These are phyloP conservation scores for Funneliformis mosseae DNA, from an alignment of 192 early-diverging fungal genomes.

Conservation along the genomic window DNA sequence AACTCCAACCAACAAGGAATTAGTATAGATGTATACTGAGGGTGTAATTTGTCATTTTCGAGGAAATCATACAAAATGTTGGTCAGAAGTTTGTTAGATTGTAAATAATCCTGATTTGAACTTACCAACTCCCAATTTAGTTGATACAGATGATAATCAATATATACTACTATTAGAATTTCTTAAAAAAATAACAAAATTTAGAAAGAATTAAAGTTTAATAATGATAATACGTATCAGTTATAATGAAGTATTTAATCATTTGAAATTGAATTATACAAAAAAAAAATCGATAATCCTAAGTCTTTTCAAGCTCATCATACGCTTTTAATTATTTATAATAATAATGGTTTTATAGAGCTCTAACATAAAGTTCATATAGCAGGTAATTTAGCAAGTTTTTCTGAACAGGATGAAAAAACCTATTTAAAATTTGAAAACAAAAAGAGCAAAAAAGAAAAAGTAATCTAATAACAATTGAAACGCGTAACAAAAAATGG, in stretches of 20 bases:
- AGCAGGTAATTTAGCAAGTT: neutral
- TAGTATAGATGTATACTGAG: neutral
- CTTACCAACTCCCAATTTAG: neutral
- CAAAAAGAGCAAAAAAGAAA: neutral
- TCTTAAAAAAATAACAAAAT: neutral
- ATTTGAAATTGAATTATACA: neutral
- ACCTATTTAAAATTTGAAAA: neutral
- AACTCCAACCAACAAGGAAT: neutral
- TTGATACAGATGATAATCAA: neutral
- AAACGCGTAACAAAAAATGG: neutral
- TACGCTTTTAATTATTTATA: neutral
- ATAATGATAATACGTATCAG: neutral
- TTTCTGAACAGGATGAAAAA: neutral
- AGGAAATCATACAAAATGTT: neutral
- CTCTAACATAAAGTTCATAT: neutral
- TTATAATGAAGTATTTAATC: neutral
- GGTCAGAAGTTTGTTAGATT: neutral
- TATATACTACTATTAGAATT: neutral
- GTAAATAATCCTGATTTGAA: neutral
- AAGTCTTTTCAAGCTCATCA: neutral
- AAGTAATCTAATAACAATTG: neutral
- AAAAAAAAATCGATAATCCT: neutral
- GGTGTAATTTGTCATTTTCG: neutral
- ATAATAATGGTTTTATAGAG: conserved; percentile 1
- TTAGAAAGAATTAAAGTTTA: neutral